Evolutionary conservation across 2,329 filamentous ascomycete genomes (phyloP), one percentile per base, ranked within the genome.

Genomic region (Xenosphaeropsis pyriputrescens): DNA sequence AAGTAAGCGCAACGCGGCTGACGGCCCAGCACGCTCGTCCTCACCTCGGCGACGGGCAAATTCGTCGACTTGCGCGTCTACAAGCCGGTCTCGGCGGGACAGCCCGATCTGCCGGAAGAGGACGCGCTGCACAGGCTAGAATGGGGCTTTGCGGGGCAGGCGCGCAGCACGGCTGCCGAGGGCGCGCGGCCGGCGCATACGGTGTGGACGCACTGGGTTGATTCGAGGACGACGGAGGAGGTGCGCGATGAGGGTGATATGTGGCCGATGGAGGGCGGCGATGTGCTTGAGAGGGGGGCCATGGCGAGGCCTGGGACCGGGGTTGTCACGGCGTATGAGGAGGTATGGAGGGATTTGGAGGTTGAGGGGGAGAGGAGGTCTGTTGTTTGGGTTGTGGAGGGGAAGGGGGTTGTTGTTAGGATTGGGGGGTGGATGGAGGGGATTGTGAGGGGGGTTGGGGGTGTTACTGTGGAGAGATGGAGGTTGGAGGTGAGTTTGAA

Each of bases 171-270:
- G 14, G 36, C 29, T 12, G 37, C 32, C 15, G 22, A 33, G 14
- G 11, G 19, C 5, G 36, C 18, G 17, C 40, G 6, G 34, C 36
- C 38, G 16, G 35, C 39, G 8, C 47, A 45, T 22, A 45, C 38
- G 12, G 39, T 43, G 18, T 50, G 43, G 48, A 41, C 43, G 8
- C 39, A 39, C 18, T 41, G 39, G 39, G 32, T 41, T 18, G 39
- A 41, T 22, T 39, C 18, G 13, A 39, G 43, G 26, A 43, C 35
- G 19, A 35, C 43, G 26, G 35, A 43, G 5, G 40, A 42, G 17
- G 50, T 53, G 36, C 44, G 48, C 34, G 51, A 53, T 37, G 46
- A 52, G 35, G 51, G 50, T 3, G 41, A 49, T 13, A 45, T 53
- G 45, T 39, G 35, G 4, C 40, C 45, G 4, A 46, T 47, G 34